phyloP scores from a whole-genome alignment of 2,329 filamentous ascomycete genomes.

The Neonectria magnoliae region DNA sequence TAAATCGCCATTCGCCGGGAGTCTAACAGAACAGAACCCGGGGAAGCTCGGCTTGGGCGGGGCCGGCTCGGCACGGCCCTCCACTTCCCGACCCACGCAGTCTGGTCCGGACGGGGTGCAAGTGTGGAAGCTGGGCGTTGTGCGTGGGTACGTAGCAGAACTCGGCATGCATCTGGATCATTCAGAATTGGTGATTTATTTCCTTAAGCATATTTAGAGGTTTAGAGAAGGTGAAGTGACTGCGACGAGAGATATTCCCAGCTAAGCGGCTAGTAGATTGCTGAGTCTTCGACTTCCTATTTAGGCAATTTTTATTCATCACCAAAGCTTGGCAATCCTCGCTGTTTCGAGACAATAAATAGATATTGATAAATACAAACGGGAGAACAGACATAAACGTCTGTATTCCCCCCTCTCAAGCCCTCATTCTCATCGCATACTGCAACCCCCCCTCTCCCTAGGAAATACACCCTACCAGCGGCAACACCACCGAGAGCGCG shows the following conservation, averaged over 20 bases:
- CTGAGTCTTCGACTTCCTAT: background rate
- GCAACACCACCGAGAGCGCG: constrained; percentile 11
- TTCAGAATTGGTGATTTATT: background rate
- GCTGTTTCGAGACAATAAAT: background rate
- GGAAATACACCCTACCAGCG: constrained; percentile 17
- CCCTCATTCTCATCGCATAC: constrained; percentile 11
- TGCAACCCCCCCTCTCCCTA: constrained; percentile 17
- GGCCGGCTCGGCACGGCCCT: constrained; percentile 19
- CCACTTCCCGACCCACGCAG: constrained; percentile 23
- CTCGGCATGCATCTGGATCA: background rate
- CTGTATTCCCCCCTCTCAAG: background rate
- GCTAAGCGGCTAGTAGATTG: background rate
- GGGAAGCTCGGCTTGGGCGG: constrained; percentile 9
- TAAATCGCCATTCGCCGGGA: background rate
- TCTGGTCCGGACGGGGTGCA: background rate
- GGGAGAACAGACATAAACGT: background rate
- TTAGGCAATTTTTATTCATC: background rate
- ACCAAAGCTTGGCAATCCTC: background rate
- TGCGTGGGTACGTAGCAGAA: background rate
- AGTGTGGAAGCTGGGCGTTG: background rate
- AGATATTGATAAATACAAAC: background rate
- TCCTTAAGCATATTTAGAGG: background rate
- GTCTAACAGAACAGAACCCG: background rate
- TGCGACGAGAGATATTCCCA: background rate
- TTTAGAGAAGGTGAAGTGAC: background rate